phyloP scores from a whole-genome alignment of 768 basidiomycete species.

The Xerocomellus intermedius region DNA sequence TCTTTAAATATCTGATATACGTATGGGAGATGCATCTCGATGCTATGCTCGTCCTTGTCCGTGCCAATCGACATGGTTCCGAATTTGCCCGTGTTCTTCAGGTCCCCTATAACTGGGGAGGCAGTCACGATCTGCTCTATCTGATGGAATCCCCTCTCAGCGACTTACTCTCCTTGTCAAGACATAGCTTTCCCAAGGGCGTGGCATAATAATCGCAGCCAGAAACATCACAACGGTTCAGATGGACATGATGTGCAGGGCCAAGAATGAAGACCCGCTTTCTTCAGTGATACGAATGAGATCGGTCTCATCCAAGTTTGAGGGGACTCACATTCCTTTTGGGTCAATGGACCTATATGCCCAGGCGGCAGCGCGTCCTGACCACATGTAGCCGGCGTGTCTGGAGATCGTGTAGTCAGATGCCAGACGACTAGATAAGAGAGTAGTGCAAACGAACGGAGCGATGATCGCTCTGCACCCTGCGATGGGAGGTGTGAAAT shows the following conservation, averaged over 20 bases:
- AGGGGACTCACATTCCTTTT: constrained; percentile 63
- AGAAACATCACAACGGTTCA: constrained; percentile 85
- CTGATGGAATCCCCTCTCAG: neutral
- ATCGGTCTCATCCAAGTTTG: neutral
- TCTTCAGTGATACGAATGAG: constrained; percentile 40
- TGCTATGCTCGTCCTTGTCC: constrained; percentile 94
- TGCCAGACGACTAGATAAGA: neutral
- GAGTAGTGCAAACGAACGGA: constrained; percentile 58
- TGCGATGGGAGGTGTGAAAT: constrained; percentile 64
- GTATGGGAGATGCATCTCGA: constrained; percentile 98
- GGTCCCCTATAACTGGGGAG: constrained; percentile 14
- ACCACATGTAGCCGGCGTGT: constrained; percentile 95
- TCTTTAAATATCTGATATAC: constrained; percentile 81
- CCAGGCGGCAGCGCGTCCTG: constrained; percentile 93
- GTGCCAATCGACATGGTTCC: constrained; percentile 57
- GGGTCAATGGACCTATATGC: constrained; percentile 90
- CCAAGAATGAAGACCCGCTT: constrained; percentile 93
- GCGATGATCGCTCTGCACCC: constrained; percentile 89
- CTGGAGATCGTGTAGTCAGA: constrained; percentile 40
- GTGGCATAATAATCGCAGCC: constrained; percentile 77
- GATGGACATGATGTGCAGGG: constrained; percentile 90
- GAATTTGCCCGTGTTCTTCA: constrained; percentile 45
- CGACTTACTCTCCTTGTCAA: constrained; percentile 75
- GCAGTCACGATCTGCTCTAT: constrained; percentile 4
- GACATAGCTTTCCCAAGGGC: constrained; percentile 76